A percentile compares a stretch with the other conserved stretches of the same genome.
Evolutionary conservation across 345 rosid species (phyloP).

Genomic region (Arabis hirsuta): DNA sequence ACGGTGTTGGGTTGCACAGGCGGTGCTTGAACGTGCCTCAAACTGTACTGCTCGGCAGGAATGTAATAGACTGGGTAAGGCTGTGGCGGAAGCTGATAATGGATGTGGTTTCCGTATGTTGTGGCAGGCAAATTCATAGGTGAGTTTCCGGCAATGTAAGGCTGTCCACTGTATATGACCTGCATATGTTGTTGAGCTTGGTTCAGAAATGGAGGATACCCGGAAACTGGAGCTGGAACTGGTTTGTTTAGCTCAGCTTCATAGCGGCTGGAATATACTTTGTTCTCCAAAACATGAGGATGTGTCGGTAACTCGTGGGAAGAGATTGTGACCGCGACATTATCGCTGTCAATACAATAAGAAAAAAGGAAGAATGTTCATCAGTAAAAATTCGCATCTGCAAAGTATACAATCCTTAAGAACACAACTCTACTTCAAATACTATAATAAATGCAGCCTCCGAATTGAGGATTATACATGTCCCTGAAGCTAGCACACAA

Average conservation of each 20-base stretch:
- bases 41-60: slow-evolving; percentile 49
- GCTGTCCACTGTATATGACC: slow-evolving; percentile 47
- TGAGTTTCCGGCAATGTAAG: slow-evolving; percentile 48
- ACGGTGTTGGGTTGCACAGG: slow-evolving; percentile 39
- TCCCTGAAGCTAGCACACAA: slow-evolving; percentile 1
- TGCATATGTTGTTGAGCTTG: slow-evolving; percentile 51
- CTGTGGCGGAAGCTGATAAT: slow-evolving; percentile 53
- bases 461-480: neutral
- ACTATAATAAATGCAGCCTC: neutral
- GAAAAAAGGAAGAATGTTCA: slow-evolving; percentile 14
- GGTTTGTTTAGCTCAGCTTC: slow-evolving; percentile 44
- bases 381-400: neutral
- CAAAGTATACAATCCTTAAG: neutral
- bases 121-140: slow-evolving; percentile 43
- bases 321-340: slow-evolving; percentile 19
- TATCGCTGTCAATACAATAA: slow-evolving; percentile 23
- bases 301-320: slow-evolving; percentile 26
- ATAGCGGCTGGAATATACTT: slow-evolving; percentile 29
- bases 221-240: slow-evolving; percentile 50
- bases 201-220: slow-evolving; percentile 51
- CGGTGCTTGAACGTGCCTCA: slow-evolving; percentile 36
- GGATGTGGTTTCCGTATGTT: slow-evolving; percentile 47
- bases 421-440: slow-evolving; percentile 7
- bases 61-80: slow-evolving; percentile 52
- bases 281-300: slow-evolving; percentile 46